phyloP scores from a whole-genome alignment of 352 stramenopile genomes.

The Globisporangium radiosum region DNA sequence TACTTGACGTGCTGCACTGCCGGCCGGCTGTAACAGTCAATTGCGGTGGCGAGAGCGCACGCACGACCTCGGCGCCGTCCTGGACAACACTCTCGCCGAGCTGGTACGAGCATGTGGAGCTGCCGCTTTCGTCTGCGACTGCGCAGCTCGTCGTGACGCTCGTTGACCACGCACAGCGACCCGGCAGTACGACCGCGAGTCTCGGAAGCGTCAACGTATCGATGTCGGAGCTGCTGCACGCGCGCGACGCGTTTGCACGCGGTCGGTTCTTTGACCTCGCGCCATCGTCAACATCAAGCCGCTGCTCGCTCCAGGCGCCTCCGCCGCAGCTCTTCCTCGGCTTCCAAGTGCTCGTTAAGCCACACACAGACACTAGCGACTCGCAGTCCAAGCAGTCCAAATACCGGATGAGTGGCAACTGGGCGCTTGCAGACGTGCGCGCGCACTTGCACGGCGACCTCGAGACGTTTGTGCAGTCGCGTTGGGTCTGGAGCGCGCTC shows the following conservation, averaged over 20 bases:
- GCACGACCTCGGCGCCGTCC: constrained; percentile 25
- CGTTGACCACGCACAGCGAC: constrained; percentile 25
- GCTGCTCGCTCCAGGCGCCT: neutral
- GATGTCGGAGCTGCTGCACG: constrained; percentile 30
- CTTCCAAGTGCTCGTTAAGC: constrained; percentile 4
- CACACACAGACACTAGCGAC: no score
- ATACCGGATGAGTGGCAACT: constrained; percentile 27
- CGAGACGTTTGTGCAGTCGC: constrained; percentile 29
- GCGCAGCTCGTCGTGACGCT: constrained; percentile 39
- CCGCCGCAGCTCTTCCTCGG: constrained; percentile 11
- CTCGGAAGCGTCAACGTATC: constrained; percentile 36
- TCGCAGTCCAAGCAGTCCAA: no score
- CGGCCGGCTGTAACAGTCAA: constrained; percentile 39
- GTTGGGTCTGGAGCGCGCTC: constrained; percentile 62
- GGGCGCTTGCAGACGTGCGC: constrained; percentile 33
- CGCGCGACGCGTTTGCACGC: constrained; percentile 9
- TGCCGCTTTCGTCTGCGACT: constrained; percentile 13
- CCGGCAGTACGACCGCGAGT: constrained; percentile 14
- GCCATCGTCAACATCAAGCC: neutral
- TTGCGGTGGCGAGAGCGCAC: constrained; percentile 27
- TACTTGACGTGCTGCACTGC: constrained; percentile 39
- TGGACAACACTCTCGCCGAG: constrained; percentile 54
- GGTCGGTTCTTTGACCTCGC: constrained; percentile 17
- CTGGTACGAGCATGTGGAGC: constrained; percentile 60
- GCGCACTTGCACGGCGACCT: constrained; percentile 45